Base-by-base conservation (phyloP, 495 filamentous ascomycete species). In the Penicillium longicatenatum region DNA sequence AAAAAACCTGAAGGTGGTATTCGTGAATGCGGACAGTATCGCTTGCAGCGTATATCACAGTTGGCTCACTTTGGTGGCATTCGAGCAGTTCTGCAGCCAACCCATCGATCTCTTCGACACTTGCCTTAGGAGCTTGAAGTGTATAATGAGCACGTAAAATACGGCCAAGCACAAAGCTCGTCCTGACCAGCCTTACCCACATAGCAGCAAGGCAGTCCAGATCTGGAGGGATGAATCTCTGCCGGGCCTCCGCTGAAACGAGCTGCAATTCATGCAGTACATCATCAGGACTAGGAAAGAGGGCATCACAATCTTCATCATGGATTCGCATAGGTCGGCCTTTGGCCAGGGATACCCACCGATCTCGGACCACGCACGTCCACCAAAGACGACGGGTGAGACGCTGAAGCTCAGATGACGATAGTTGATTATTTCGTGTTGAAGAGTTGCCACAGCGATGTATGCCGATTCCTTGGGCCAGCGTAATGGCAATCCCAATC, bases 261-360 rank as follows among this genome's bases (percentile, higher is more conserved):
- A 17, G 16, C 11, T 43, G 50, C 5, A 52, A 16, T 29, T 52
- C 50, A 10, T 41, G 20, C 20, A 42, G 17, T 20, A 52, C 22
- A 10, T 52, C 50, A 26, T 42, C 22, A 8, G 37, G 4, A 11
- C 16, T 19, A 3, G 50, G 50, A 11, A 52, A 41, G 2, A n/a
- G 19, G 9, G 35, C 50, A 30, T 52, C 50, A 26, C 35, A 42
- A 29, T 52, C 50, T 52, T 52, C 50, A 52, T 52, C 50, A 19
- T 52, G 50, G 19, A 52, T 52, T 19, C 50, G 33, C 50, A 52
- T 52, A 2, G 50, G 50, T 22, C 50, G 33, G 12, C 50, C 50
- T 22, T 52, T 52, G 3, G 50, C 50, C 16, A 52, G 16, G 14
- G 50, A 52, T 24, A 52, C 35, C 50, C 50, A 52, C 17, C 50